Evolutionary conservation across 768 basidiomycete species (phyloP).

Genomic region (Hygrocybe punicea): DNA sequence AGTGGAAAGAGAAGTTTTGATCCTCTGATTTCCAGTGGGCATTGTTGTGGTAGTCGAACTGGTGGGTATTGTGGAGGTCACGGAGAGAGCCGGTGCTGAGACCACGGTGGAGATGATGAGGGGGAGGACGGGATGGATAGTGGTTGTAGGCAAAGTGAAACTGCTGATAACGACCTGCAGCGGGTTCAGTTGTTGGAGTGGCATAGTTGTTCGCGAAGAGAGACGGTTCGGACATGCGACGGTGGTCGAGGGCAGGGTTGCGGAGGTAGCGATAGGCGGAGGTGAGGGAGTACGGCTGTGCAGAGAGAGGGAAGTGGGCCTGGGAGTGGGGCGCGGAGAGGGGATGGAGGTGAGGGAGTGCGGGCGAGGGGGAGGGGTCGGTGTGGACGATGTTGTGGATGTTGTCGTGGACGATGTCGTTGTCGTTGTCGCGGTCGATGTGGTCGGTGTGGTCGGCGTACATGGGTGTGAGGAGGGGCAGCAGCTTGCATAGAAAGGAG

Average conservation of each 20-base stretch:
- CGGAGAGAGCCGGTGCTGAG: conserved; percentile 45
- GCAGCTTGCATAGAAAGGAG: conserved; percentile 28
- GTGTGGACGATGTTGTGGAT: conserved; percentile 22
- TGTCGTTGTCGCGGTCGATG: too few species aligned
- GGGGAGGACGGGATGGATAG: conserved; percentile 35
- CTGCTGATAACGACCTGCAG: conserved; percentile 40
- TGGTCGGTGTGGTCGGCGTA: too few species aligned
- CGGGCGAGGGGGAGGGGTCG: conserved; percentile 46
- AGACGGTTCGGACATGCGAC: conserved; percentile 68
- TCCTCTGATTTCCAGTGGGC: conserved; percentile 38
- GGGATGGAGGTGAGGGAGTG: conserved; percentile 40
- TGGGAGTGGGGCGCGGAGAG: conserved; percentile 44
- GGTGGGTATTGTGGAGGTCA: conserved; percentile 41
- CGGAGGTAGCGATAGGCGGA: conserved; percentile 41
- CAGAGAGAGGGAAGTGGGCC: conserved; percentile 43
- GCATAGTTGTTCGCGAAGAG: conserved; percentile 42
- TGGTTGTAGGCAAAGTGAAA: conserved; percentile 41
- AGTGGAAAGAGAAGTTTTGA: conserved; percentile 6
- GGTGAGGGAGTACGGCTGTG: conserved; percentile 37
- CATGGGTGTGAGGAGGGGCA: too few species aligned
- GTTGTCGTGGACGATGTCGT: too few species aligned
- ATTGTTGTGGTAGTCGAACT: conserved; percentile 32
- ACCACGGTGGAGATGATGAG: conserved; percentile 46
- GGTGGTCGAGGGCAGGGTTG: conserved; percentile 48
- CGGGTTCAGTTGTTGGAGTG: conserved; percentile 29